phyloP scores from a whole-genome alignment of 2,329 filamentous ascomycete genomes.

The Parastagonospora nodorum region DNA sequence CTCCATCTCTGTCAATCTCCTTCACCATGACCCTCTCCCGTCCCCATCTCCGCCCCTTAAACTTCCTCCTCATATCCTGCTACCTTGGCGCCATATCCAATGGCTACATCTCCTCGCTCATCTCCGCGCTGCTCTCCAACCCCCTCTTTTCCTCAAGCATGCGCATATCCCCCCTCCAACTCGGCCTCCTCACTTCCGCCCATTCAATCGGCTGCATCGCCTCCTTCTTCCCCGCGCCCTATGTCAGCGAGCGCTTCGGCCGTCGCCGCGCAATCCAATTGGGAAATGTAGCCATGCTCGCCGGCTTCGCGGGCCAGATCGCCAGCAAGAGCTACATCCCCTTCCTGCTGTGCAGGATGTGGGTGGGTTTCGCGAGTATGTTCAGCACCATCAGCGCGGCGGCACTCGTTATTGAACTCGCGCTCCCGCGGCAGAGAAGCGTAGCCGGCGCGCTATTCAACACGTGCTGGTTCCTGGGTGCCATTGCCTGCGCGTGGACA shows the following conservation, averaged over 20 bases:
- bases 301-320: slow-evolving; percentile 12
- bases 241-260: slow-evolving; percentile 20
- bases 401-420: slow-evolving; percentile 17
- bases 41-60: slow-evolving; percentile 3
- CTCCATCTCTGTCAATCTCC: neutral
- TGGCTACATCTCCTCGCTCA: slow-evolving; percentile 22
- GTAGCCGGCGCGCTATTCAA: slow-evolving; percentile 21
- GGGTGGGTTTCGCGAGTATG: slow-evolving; percentile 15
- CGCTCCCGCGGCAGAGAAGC: slow-evolving; percentile 17
- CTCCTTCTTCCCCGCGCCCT: slow-evolving; percentile 25
- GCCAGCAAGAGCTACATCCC: slow-evolving; percentile 6
- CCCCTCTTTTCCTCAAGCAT: slow-evolving; percentile 12
- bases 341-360: slow-evolving; percentile 12
- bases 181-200: slow-evolving; percentile 19
- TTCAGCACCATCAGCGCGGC: slow-evolving; percentile 16
- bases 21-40: neutral
- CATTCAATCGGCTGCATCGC: slow-evolving; percentile 20
- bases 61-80: slow-evolving; percentile 18
- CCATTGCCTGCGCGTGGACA: slow-evolving; percentile 12
- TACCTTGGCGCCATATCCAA: slow-evolving; percentile 24
- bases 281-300: slow-evolving; percentile 15
- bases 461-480: slow-evolving; percentile 19
- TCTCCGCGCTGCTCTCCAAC: slow-evolving; percentile 20
- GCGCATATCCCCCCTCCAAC: slow-evolving; percentile 6
- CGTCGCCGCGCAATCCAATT: slow-evolving; percentile 14